Conservation (phyloP, 2,329 filamentous ascomycete genomes). For the Paraphoma sp. region DNA sequence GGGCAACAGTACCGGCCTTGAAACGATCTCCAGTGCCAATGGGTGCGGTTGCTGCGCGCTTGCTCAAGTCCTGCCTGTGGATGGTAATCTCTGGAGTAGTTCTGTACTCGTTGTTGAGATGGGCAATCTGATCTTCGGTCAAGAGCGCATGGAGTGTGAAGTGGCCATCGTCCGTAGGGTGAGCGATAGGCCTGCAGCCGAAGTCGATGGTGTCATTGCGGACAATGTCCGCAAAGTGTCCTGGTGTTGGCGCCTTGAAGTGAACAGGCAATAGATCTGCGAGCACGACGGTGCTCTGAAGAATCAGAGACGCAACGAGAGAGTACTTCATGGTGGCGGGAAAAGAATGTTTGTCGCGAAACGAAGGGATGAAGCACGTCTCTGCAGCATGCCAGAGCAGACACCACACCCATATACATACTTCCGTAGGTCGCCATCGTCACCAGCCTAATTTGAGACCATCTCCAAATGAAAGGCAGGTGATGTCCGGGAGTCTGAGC, state of each 20-base stretch:
- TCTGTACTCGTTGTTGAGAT: constrained; percentile 37
- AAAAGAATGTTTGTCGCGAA: constrained; percentile 1
- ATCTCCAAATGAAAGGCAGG: constrained; percentile 8
- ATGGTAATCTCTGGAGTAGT: constrained; percentile 28
- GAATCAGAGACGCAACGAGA: constrained; percentile 33
- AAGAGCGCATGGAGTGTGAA: constrained; percentile 42
- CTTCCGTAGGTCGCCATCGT: not conserved
- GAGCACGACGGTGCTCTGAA: constrained; percentile 36
- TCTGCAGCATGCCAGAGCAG: not conserved
- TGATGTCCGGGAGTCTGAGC: not conserved
- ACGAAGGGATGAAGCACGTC: not conserved
- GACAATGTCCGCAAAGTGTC: constrained; percentile 41
- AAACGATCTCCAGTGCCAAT: constrained; percentile 51
- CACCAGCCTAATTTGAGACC: constrained; percentile 5
- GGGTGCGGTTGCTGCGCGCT: constrained; percentile 39
- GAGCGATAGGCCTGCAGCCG: constrained; percentile 41
- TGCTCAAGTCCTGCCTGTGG: constrained; percentile 28
- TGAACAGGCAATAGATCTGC: constrained; percentile 38
- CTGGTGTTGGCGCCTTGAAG: constrained; percentile 37
- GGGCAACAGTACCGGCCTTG: constrained; percentile 49
- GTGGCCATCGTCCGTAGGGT: constrained; percentile 35
- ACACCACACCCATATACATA: not conserved
- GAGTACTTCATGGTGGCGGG: constrained; percentile 40
- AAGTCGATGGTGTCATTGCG: constrained; percentile 45
- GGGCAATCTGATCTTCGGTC: constrained; percentile 41